Conservation (phyloP, 2,329 filamentous ascomycete genomes). For the Botrytis hyacinthi region DNA sequence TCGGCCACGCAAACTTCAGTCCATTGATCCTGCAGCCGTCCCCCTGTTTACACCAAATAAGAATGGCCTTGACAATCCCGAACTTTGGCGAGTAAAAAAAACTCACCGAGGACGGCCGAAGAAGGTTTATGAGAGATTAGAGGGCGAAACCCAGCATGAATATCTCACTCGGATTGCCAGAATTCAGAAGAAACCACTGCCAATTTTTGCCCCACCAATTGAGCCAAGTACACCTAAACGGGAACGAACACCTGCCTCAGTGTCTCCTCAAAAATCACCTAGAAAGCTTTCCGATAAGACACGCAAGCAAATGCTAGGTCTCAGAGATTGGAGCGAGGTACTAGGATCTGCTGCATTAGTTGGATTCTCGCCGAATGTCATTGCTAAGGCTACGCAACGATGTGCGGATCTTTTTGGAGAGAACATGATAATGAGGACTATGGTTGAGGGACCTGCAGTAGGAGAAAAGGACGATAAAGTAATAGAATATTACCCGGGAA, state of each 20-base stretch:
- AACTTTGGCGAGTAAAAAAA: constrained; percentile 26
- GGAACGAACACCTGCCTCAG: neutral
- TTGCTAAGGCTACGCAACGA: constrained; percentile 68
- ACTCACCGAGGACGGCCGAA: constrained; percentile 31
- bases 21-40: constrained; percentile 21
- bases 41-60: neutral
- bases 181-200: constrained; percentile 43
- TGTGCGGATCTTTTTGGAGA: constrained; percentile 76
- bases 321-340: constrained; percentile 79
- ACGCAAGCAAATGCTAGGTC: constrained; percentile 26
- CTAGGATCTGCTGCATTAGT: constrained; percentile 73
- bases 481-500: constrained; percentile 33
- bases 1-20: constrained; percentile 32
- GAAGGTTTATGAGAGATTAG: constrained; percentile 32
- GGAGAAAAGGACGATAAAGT: constrained; percentile 22
- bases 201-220: constrained; percentile 34
- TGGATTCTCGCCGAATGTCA: constrained; percentile 63
- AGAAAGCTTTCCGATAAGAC: constrained; percentile 13
- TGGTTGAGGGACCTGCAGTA: constrained; percentile 27
- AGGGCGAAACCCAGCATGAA: constrained; percentile 42
- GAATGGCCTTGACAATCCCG: constrained; percentile 11
- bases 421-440: constrained; percentile 54
- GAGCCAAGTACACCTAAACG: constrained; percentile 12
- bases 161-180: constrained; percentile 50
- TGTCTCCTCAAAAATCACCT: constrained; percentile 18